Evolutionary conservation across 371 early-diverging fungal genomes (phyloP).

Genomic region (Globomyces sp.): DNA sequence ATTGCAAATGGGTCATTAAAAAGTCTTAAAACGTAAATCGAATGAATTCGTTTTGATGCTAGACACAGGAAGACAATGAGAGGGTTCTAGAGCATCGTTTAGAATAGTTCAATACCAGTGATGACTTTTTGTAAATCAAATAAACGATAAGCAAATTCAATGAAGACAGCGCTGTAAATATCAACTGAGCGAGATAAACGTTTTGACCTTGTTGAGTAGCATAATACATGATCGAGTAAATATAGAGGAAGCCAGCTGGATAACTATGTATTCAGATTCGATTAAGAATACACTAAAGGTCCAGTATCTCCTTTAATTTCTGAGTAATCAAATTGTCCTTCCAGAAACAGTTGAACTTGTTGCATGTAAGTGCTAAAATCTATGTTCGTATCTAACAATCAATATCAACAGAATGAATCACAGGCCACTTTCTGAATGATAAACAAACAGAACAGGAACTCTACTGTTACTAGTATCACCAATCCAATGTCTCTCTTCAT

Average conservation of each 20-base stretch:
- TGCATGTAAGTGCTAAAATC: slow-evolving; percentile 96
- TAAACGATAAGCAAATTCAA: slow-evolving; percentile 62
- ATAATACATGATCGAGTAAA: slow-evolving; percentile 69
- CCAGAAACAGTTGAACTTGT: slow-evolving; percentile 72
- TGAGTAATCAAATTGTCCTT: slow-evolving; percentile 79
- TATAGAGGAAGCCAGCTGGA: slow-evolving; percentile 91
- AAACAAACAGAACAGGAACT: too few species aligned
- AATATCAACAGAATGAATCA: not conserved
- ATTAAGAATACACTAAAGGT: slow-evolving; percentile 74
- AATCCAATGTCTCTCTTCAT: too few species aligned
- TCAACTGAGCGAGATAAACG: slow-evolving; percentile 71
- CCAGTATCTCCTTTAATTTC: slow-evolving; percentile 88
- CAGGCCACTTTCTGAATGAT: too few species aligned
- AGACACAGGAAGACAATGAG: slow-evolving; percentile 61
- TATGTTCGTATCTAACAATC: slow-evolving; percentile 68
- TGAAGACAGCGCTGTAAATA: slow-evolving; percentile 76
- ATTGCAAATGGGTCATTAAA: slow-evolving; percentile 93
- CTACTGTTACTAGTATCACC: too few species aligned
- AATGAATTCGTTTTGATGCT: slow-evolving; percentile 80
- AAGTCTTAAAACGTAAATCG: slow-evolving; percentile 83
- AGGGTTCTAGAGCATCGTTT: slow-evolving; percentile 42
- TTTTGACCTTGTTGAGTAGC: slow-evolving; percentile 69
- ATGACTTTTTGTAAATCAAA: slow-evolving; percentile 59
- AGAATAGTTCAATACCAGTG: slow-evolving; percentile 15
- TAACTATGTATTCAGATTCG: slow-evolving; percentile 52